phyloP scores from a whole-genome alignment of 106 monocot genomes.

The Apostasia shenzhenica region DNA sequence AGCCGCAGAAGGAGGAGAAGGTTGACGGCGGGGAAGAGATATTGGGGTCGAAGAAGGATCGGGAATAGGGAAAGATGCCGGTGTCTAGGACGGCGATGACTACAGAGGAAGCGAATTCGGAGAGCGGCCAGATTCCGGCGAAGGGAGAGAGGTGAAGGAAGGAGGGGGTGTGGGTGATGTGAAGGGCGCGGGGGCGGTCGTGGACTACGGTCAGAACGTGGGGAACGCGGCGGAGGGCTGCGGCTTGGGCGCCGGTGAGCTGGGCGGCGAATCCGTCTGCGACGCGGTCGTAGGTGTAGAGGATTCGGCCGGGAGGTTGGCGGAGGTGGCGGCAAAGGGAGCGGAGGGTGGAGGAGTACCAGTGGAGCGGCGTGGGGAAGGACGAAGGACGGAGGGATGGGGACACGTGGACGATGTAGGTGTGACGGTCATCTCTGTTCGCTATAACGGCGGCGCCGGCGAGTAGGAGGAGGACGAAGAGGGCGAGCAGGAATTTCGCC shows the following conservation, averaged over 20 bases:
- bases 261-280: constrained; percentile 61
- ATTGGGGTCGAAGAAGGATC: constrained; percentile 11
- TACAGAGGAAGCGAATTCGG: constrained; percentile 33
- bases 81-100: constrained; percentile 53
- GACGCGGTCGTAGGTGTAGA: constrained; percentile 62
- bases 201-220: constrained; percentile 39
- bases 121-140: constrained; percentile 54
- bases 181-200: constrained; percentile 44
- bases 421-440: not conserved
- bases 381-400: constrained; percentile 24
- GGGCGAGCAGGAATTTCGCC: not conserved
- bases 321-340: constrained; percentile 34
- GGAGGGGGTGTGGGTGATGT: constrained; percentile 71
- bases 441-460: not conserved
- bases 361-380: constrained; percentile 32
- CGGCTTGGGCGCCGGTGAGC: constrained; percentile 41
- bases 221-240: constrained; percentile 27
- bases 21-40: constrained; percentile 25
- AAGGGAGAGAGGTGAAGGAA: constrained; percentile 56
- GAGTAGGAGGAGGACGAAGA: constrained; percentile 1
- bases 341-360: constrained; percentile 52
- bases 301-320: constrained; percentile 18
- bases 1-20: constrained; percentile 17
- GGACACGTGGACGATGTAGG: constrained; percentile 16
- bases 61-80: constrained; percentile 39